phyloP scores from a whole-genome alignment of 768 basidiomycete species.

The Kwoniella sp. region DNA sequence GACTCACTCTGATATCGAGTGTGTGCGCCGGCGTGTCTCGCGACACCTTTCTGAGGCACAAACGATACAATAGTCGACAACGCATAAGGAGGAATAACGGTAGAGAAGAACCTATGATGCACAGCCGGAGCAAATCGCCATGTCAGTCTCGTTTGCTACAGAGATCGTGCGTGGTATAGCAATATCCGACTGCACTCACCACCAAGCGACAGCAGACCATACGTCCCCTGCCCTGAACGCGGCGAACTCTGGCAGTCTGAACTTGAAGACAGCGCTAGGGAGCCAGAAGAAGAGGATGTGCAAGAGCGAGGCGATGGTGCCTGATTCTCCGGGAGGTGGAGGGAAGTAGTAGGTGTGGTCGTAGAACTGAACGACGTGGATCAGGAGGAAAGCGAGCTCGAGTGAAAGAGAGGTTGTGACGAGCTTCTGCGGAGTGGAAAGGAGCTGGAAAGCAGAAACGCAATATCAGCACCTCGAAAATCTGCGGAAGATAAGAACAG shows the following conservation, averaged over 20 bases:
- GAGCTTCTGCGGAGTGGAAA: conserved; percentile 44
- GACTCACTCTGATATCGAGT: conserved; percentile 36
- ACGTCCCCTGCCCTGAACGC: conserved; percentile 25
- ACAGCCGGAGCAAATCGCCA: not conserved
- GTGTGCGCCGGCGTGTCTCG: conserved; percentile 22
- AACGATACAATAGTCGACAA: conserved; percentile 46
- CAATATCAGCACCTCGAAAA: not conserved
- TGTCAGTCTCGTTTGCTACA: not conserved
- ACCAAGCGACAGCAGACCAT: conserved; percentile 43
- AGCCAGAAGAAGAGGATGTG: conserved; percentile 47
- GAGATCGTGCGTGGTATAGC: not conserved
- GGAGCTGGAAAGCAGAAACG: conserved; percentile 24
- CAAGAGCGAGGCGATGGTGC: conserved; percentile 34
- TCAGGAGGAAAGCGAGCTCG: conserved; percentile 46
- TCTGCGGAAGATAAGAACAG: not conserved
- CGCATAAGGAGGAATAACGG: conserved; percentile 50
- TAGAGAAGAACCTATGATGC: conserved; percentile 42
- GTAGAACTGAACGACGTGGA: conserved; percentile 45
- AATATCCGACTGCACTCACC: conserved; percentile 35
- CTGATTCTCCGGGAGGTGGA: conserved; percentile 27
- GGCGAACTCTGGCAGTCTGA: conserved; percentile 41
- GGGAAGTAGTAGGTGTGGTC: conserved; percentile 50
- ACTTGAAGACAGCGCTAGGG: conserved; percentile 33
- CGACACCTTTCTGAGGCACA: conserved; percentile 33
- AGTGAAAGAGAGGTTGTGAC: conserved; percentile 35